Conservation (phyloP, 2,329 filamentous ascomycete species). For the Fusarium luffae region DNA sequence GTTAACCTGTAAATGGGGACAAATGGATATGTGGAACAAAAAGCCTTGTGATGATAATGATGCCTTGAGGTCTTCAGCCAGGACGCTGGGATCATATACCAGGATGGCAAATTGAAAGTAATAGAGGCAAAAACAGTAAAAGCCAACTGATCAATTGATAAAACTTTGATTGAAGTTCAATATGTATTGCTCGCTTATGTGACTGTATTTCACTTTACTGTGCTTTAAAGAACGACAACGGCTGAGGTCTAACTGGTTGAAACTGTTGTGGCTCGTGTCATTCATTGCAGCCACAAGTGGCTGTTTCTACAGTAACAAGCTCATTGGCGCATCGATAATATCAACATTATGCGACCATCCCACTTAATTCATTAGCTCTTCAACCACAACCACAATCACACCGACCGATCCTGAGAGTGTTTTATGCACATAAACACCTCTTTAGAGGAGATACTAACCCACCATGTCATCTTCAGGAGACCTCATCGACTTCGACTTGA, state of each 20-base stretch:
- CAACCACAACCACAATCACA: conserved; percentile 30
- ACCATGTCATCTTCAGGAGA: conserved; percentile 64
- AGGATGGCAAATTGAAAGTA: conserved; percentile 43
- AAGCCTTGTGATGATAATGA: conserved; percentile 41
- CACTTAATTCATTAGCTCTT: conserved; percentile 11
- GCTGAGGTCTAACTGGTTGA: no score
- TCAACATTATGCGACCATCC: conserved; percentile 26
- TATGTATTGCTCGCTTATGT: not conserved
- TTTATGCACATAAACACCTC: conserved; percentile 24
- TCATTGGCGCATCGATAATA: conserved; percentile 11
- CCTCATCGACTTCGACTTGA: conserved; percentile 84
- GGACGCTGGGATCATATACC: conserved; percentile 42
- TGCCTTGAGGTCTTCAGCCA: conserved; percentile 39
- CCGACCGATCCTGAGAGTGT: conserved; percentile 24
- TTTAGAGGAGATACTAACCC: conserved; percentile 39
- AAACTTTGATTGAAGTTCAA: conserved; percentile 39
- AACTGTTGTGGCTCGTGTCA: not conserved
- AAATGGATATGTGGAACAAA: conserved; percentile 19
- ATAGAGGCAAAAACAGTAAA: conserved; percentile 47
- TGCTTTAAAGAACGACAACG: not conserved
- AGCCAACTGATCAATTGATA: conserved; percentile 40
- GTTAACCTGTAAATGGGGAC: conserved; percentile 78
- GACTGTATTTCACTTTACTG: not conserved
- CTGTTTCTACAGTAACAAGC: conserved; percentile 43
- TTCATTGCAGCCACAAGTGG: conserved; percentile 28